These are phyloP conservation scores for Botryosphaeria dothidea DNA, from an alignment of 2,329 filamentous ascomycete species.

Conservation along the genomic window DNA sequence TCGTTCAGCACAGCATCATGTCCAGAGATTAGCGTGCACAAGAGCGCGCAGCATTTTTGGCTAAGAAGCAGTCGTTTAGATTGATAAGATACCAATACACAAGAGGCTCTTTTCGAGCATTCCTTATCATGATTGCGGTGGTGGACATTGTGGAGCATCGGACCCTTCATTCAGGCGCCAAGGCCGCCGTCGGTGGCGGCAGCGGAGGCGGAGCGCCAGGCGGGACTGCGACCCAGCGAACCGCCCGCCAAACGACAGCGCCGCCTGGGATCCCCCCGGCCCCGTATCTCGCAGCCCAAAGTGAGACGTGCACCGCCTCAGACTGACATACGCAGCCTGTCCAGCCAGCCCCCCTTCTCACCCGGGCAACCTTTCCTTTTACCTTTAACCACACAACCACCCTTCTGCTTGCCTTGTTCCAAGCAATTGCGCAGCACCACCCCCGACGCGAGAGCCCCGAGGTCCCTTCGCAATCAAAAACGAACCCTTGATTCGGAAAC, in stretches of 20 bases:
- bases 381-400: background rate
- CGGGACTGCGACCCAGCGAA: background rate
- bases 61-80: background rate
- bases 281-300: conserved; percentile 11
- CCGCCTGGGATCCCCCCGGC: background rate
- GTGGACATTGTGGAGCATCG: too few species aligned
- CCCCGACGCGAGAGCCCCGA: background rate
- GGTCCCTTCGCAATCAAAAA: background rate
- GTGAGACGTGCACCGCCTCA: conserved; percentile 16
- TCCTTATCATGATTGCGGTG: too few species aligned
- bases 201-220: conserved; percentile 8
- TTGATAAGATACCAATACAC: conserved; percentile 4
- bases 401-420: background rate
- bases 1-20: background rate
- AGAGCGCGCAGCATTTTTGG: background rate
- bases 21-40: background rate
- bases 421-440: background rate
- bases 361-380: background rate
- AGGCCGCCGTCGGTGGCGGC: conserved; percentile 7
- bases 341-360: background rate
- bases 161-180: background rate
- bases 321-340: conserved; percentile 5
- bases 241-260: background rate
- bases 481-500: background rate
- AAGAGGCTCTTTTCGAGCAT: too few species aligned